Evolutionary conservation across 225 moss, liverwort and hornwort species (phyloP), one percentile per base, ranked within the genome.

Genomic region (Polytrichum commune): DNA sequence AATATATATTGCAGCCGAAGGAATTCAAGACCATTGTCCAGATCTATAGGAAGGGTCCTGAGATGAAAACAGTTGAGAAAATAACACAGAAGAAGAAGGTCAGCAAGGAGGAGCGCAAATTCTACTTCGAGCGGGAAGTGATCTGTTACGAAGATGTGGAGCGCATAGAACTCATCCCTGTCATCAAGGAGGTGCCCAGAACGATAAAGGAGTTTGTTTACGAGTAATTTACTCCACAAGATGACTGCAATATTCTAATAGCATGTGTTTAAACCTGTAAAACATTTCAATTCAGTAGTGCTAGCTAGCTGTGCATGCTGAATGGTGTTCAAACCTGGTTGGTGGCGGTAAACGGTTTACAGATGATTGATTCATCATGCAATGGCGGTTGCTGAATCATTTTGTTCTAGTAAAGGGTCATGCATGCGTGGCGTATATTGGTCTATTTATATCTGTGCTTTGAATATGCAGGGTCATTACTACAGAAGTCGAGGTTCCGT

Each of bases 61-160:
- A 77, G 60, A 77, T 77, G 77, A 60, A 19, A 46, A 54, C 64
- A 8, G 77, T 77, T 4, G 77, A 72, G 24, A 64, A 77, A 24
- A 60, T 62, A 26, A 60, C 18, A 53, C 72, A 61, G 66, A 53
- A 26, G 72, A 72, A 72, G 66, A 18, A 53, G 6, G 19, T 53
- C 0, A 1, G 0, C 18, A 46, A 1, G 5, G 77, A 77, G 65
- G 64, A 72, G 53, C 19, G 24, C 7, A 9, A 1, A 5, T 25
- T 30, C 29, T 6, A 4, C 0, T 24, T 20, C 0, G 16, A 25
- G 2, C 53, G 13, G 66, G 56, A 71, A 2, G 5, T 19, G 3
- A 19, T 71, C 7, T 19, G 29, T 0, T 29, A 53, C 28, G 72
- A 77, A 28, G 23, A 13, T 53, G 71, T 77, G 29, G 77, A 77